These are phyloP conservation scores for Colletotrichum ledebouriae DNA, from an alignment of 2,329 filamentous ascomycete species.

Conservation along the genomic window DNA sequence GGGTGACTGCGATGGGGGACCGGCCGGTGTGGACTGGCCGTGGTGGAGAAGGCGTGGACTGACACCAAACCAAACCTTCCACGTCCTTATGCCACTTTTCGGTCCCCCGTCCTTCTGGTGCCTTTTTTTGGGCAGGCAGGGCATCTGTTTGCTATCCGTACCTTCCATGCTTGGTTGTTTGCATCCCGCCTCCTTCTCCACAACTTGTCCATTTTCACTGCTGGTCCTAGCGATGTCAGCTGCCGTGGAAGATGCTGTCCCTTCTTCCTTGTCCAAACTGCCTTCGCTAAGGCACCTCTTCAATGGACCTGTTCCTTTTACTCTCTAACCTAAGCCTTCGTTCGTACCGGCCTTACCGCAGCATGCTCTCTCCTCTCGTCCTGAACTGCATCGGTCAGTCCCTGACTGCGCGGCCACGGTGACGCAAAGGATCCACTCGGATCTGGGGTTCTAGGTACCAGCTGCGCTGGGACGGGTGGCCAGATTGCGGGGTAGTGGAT, in stretches of 20 bases:
- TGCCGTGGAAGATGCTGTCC: no score
- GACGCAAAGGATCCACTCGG: conserved; percentile 42
- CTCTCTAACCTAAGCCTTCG: not conserved
- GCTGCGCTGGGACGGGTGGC: conserved; percentile 34
- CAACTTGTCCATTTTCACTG: no score
- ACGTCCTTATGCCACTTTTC: conserved; percentile 31
- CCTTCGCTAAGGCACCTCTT: not conserved
- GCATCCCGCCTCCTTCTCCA: no score
- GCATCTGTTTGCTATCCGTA: not conserved
- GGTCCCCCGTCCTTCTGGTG: not conserved
- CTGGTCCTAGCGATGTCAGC: no score
- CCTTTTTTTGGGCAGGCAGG: not conserved
- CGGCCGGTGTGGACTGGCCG: conserved; percentile 34
- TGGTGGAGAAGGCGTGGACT: conserved; percentile 26
- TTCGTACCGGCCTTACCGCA: no score
- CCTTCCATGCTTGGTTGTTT: no score
- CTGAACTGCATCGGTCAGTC: conserved; percentile 6
- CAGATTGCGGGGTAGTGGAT: conserved; percentile 44
- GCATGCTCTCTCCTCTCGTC: conserved; percentile 10
- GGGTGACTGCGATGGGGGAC: not conserved
- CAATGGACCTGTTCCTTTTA: not conserved
- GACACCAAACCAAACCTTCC: conserved; percentile 37
- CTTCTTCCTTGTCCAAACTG: no score
- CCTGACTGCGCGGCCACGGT: conserved; percentile 37
- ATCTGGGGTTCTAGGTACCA: conserved; percentile 44